A percentile compares a stretch with the other conserved stretches of the same genome.
Evolutionary conservation across 2,329 filamentous ascomycete genomes (phyloP).

Genomic region (Exophiala aquamarina): DNA sequence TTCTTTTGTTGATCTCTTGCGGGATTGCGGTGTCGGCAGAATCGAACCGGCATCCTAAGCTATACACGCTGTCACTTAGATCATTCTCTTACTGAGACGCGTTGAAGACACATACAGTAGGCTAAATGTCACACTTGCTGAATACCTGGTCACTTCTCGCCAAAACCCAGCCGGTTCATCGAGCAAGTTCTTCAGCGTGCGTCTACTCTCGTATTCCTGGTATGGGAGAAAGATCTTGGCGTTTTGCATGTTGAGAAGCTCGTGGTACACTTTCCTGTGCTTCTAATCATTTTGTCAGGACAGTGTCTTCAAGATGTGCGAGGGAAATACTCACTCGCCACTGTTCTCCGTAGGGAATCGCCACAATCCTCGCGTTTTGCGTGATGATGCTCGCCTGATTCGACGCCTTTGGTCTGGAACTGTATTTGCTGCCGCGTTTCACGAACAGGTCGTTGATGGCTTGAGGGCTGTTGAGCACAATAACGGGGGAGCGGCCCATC

Average conservation of each 20-base stretch:
- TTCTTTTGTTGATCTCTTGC: constrained; percentile 8
- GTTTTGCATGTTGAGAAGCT: constrained; percentile 13
- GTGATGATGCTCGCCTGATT: constrained; percentile 10
- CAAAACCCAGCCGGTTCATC: constrained; percentile 7
- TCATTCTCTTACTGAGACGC: background rate
- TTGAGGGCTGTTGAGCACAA: constrained; percentile 15
- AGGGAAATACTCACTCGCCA: constrained; percentile 8
- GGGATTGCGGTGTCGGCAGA: constrained; percentile 9
- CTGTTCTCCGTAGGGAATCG: constrained; percentile 14
- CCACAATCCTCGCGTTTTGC: constrained; percentile 6
- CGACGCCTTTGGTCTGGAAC: constrained; percentile 8
- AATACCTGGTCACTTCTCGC: constrained; percentile 13
- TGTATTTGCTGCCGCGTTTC: constrained; percentile 14
- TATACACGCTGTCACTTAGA: background rate
- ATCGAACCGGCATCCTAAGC: constrained; percentile 13
- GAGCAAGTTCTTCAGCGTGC: constrained; percentile 15
- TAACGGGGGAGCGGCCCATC: constrained; percentile 8
- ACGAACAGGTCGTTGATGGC: constrained; percentile 16
- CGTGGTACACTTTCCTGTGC: constrained; percentile 12
- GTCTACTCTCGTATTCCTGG: constrained; percentile 17
- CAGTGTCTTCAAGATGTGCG: background rate
- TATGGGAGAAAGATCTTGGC: constrained; percentile 14
- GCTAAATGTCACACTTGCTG: constrained; percentile 17
- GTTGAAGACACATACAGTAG: constrained; percentile 7
- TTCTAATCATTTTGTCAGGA: constrained; percentile 5